Base-by-base conservation (phyloP, 1,284 basidiomycete species). In the Cutaneotrichosporon cyanovorans region DNA sequence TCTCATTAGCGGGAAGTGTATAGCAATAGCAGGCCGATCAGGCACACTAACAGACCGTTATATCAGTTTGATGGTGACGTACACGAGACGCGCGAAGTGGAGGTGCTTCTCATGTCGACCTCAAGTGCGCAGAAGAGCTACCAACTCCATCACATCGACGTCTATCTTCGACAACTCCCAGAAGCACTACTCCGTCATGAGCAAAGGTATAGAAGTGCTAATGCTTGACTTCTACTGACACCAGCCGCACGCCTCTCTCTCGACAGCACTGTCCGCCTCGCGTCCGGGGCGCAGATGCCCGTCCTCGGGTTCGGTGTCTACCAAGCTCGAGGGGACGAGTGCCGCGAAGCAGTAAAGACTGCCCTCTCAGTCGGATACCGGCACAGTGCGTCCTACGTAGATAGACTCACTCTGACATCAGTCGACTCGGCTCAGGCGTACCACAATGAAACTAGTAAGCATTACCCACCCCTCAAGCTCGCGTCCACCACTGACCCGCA, bases 251-350 rank as follows among this genome's bases (percentile, higher is more conserved):
- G 43, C 16, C 58, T 65, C 43, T 46, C 62, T 0, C 46, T 69
- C 21, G 41, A 57, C 8, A 59, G 58, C 25, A 63, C 64, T 3
- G 49, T 68, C 45, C 62, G 59, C 35, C 61, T 74, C 18, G 38
- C 56, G 18, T 65, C 61, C 12, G 71, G 71, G 18, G 37, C 56
- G 33, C 32, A 51, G 23, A 81, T 90, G 70, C 87, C 87, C 35
- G 68, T 79, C n/a, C 75, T 91, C 1, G 87, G 87, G 1, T 81
- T 88, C 45, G 87, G 87, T 14, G 83, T 89, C 11, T 91, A 83
- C 61, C 78, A 83, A 83, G 84, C 71, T 75, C 45, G 57, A 33
- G 80, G 63, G 71, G 51, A 79, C 54, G 76, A 79, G 20, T 75
- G 74, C 45, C 75, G 73, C 25, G 63, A 77, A 0, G 80, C 82